Percentiles rank a stretch among this genome's conserved stretches.
phyloP scores from a whole-genome alignment of 2,329 filamentous ascomycete species.

The Sordariomycetes sp. region DNA sequence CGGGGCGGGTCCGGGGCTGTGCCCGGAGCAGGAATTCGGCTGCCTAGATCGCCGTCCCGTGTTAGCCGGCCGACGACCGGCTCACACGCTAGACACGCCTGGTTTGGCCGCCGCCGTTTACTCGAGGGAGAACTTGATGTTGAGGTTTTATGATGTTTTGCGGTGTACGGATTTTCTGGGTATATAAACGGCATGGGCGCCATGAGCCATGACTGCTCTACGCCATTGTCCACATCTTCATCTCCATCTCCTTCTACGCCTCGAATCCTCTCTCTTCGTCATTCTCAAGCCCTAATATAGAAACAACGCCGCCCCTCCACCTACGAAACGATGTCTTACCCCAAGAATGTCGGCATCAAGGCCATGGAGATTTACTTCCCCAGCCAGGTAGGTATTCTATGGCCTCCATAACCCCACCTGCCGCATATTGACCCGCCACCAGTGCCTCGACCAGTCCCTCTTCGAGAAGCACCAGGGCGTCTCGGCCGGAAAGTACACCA shows the following conservation, averaged over 20 bases:
- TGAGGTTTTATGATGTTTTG: background rate
- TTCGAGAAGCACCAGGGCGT: constrained; percentile 83
- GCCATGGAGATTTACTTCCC: constrained; percentile 87
- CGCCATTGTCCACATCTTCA: background rate
- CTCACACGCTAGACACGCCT: background rate
- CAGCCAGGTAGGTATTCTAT: constrained; percentile 50
- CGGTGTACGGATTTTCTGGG: too few relatives aligned
- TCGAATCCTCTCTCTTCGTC: background rate
- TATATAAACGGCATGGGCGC: too few relatives aligned
- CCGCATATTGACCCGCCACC: constrained; percentile 3
- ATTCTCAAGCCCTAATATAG: background rate
- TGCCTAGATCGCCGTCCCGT: background rate
- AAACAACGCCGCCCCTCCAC: background rate
- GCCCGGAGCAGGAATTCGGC: background rate
- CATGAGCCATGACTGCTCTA: too few relatives aligned
- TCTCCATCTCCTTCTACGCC: background rate
- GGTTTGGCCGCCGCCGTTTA: background rate
- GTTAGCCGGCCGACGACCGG: background rate
- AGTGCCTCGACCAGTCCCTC: constrained; percentile 79
- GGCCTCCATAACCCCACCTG: background rate
- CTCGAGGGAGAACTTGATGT: background rate
- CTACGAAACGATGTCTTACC: constrained; percentile 57
- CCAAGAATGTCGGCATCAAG: constrained; percentile 85
- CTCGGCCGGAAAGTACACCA: constrained; percentile 75
- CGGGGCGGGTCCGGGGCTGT: background rate